Evolutionary conservation across 768 basidiomycete genomes (phyloP), one percentile per base, ranked within the genome.

Genomic region (Boletus vinaceobasis): DNA sequence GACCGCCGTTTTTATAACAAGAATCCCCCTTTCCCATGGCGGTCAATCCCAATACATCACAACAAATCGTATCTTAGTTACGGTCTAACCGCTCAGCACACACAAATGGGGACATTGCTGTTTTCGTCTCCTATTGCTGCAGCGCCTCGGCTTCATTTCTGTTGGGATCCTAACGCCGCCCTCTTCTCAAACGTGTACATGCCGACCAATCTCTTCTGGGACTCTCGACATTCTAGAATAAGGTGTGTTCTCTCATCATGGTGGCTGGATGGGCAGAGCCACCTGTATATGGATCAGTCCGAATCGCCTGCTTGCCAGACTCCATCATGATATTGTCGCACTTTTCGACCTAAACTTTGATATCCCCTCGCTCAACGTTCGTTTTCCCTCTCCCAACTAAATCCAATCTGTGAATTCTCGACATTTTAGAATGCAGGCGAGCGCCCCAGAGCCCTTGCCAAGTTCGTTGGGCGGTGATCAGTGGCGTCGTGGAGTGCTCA

Each of bases 401-500:
- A 43, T 26, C 42, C 32, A 17, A n/a, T n/a, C n/a, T n/a, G n/a
- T n/a, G n/a, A n/a, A n/a, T 23, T 10, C 15, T 31, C 31, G 19
- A 37, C 33, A 27, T n/a, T 35, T 21, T 26, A 38, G 13, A 36
- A 27, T 21, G 45, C n/a, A 23, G 4, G 6, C 1, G n/a, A n/a
- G n/a, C n/a, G 36, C 17, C 36, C 36, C 14, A 19, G n/a, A 17
- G n/a, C 35, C 35, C 38, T 29, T 7, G 5, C 4, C 38, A 29
- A 35, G 23, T 15, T 32, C n/a, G 47, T 36, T 38, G n/a, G 46
- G 43, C 50, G 52, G 46, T 46, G 40, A 38, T 57, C 56, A 61
- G 65, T 69, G 69, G 67, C 60, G 60, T 54, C 26, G 53, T 62
- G 60, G 57, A 53, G 48, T 38, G 35, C n/a, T 53, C 45, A 52